Base-by-base conservation (phyloP, 768 basidiomycete species). In the Termitomyces sp. region DNA sequence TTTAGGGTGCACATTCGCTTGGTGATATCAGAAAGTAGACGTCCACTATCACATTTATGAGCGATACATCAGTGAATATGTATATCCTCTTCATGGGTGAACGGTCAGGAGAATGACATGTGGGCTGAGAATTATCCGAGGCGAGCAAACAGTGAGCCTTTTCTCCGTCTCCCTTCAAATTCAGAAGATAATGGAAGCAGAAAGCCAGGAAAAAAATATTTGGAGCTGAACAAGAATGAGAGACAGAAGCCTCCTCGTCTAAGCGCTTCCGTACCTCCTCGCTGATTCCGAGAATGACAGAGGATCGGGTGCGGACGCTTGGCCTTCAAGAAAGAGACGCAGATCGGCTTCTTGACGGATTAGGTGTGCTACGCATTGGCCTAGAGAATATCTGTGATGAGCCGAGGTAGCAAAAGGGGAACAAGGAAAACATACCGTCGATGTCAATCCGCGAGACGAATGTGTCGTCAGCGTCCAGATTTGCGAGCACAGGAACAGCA, bases 291-390 rank as follows among this genome's bases (percentile, higher is more conserved):
- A 96, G 77, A 4, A 68, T 51, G 64, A 94, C 78, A 32, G 63
- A 0, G 86, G 80, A 63, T 90, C 85, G 23, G 95, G 80, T 25
- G 77, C 43, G 21, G 94, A 77, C 14, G 79, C 76, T 67, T 95
- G 92, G 57, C 95, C 92, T 53, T 85, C 80, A 63, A 84, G 74
- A 72, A 95, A 95, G 12, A 80, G 75, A 1, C 79, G 79, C 4
- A 95, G 69, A 64, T 95, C 92, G 2, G 87, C 87, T 48, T 79
- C 77, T 75, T 95, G 93, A 5, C 93, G 83, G 16, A 69, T 64
- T 5, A 92, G 74, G 63, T 89, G 85, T 0, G 80, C 77, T 34
- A 75, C 74, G 61, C 92, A 92, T 41, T 74, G 77, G 0, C 82
- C 88, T 90, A 57, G 17, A 10, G 2, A 8, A 16, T 17, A 16